These are phyloP conservation scores for Haplosporangium sp. DNA, from an alignment of 371 early-diverging fungal genomes.

Conservation along the genomic window DNA sequence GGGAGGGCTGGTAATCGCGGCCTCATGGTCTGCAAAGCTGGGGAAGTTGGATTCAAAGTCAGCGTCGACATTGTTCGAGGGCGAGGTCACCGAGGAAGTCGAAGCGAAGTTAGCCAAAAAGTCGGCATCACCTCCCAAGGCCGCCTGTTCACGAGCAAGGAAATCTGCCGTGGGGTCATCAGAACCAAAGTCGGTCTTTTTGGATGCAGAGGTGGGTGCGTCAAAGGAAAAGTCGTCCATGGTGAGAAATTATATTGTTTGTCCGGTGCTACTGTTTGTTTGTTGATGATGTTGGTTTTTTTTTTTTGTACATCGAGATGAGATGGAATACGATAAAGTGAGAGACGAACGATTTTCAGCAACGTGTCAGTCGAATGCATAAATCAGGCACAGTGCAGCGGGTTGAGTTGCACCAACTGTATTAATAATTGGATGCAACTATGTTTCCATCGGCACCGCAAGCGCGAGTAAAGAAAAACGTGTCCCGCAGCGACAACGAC, in stretches of 20 bases:
- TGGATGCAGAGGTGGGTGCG: slow-evolving; percentile 28
- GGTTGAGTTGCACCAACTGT: too few relatives aligned
- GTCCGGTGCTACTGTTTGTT: not conserved
- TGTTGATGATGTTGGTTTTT: too few relatives aligned
- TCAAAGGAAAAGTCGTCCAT: slow-evolving; percentile 49
- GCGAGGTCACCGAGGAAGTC: slow-evolving; percentile 18
- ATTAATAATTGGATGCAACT: too few relatives aligned
- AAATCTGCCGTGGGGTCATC: slow-evolving; percentile 92
- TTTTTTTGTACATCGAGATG: too few relatives aligned
- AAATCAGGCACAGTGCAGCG: too few relatives aligned
- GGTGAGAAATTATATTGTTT: slow-evolving; percentile 3
- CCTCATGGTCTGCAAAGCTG: slow-evolving; percentile 44
- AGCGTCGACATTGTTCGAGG: slow-evolving; percentile 33
- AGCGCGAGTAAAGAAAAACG: too few relatives aligned
- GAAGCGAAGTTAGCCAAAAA: slow-evolving; percentile 59
- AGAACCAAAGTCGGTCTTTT: slow-evolving; percentile 45
- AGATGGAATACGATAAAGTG: too few relatives aligned
- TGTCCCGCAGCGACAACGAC: too few relatives aligned
- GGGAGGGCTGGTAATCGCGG: slow-evolving; percentile 27
- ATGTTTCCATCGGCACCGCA: too few relatives aligned
- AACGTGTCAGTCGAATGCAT: too few relatives aligned
- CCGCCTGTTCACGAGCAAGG: slow-evolving; percentile 91
- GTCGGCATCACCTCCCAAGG: slow-evolving; percentile 84
- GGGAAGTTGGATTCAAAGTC: slow-evolving; percentile 50
- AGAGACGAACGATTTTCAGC: too few relatives aligned